A percentile compares a stretch with the other conserved stretches of the same genome.
Conservation (phyloP, 352 stramenopile species). For the Phytophthora fragariaefolia region DNA sequence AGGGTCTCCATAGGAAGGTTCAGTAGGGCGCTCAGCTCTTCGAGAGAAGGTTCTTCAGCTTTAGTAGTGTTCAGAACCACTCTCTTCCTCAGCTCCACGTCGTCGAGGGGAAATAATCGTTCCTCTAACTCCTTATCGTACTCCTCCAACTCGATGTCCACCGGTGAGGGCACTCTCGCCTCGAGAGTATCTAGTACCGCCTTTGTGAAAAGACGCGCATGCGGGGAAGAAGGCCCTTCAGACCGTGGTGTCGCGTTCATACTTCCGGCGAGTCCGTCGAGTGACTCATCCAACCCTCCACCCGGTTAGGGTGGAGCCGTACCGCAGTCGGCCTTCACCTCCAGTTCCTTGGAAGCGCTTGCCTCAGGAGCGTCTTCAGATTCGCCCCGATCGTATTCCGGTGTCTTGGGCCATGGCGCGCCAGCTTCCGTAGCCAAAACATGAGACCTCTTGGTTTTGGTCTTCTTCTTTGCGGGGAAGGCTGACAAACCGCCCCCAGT, state of each 20-base stretch:
- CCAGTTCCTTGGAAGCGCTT: no score
- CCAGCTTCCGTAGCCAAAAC: no score
- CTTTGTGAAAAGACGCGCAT: background rate
- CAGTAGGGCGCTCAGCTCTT: background rate
- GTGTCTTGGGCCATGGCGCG: no score
- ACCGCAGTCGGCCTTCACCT: no score
- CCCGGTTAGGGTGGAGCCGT: no score
- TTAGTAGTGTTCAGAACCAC: background rate
- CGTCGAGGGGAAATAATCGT: background rate
- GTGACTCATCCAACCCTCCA: no score
- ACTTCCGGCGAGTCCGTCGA: no score
- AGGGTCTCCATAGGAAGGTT: background rate
- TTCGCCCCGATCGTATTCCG: no score
- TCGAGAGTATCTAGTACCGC: background rate
- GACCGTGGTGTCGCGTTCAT: no score
- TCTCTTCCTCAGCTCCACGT: background rate
- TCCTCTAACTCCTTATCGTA: background rate
- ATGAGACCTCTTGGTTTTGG: background rate
- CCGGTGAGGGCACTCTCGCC: background rate
- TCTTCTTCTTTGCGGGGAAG: background rate
- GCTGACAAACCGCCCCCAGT: background rate
- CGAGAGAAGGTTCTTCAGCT: background rate
- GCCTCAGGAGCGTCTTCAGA: no score
- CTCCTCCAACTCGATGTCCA: background rate
- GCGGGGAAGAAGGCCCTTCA: background rate